A percentile compares a stretch with the other conserved stretches of the same genome.
Evolutionary conservation across 2,329 filamentous ascomycete genomes (phyloP).

Genomic region (Alternaria panax): DNA sequence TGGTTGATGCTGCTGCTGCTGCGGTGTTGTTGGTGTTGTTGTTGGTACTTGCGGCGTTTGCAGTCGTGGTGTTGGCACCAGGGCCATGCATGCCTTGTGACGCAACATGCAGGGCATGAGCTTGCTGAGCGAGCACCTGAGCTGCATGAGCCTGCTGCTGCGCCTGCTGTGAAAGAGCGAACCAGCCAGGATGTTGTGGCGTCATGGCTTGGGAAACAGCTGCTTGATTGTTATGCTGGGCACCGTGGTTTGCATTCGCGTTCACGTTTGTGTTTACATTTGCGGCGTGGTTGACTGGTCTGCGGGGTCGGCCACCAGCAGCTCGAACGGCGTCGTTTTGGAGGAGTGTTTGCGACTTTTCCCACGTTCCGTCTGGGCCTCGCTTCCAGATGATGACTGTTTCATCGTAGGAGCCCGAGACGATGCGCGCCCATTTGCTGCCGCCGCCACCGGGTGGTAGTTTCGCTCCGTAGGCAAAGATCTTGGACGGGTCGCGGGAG

Average conservation of each 20-base stretch:
- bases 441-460: constrained; percentile 91
- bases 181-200: constrained; percentile 42
- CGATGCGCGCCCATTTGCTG: constrained; percentile 88
- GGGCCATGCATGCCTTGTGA: constrained; percentile 38
- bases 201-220: constrained; percentile 24
- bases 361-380: constrained; percentile 85
- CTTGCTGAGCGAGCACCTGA: constrained; percentile 45
- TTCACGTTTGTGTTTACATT: constrained; percentile 29
- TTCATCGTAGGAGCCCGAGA: constrained; percentile 96
- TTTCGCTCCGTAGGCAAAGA: constrained; percentile 82
- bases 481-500: constrained; percentile 75
- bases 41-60: constrained; percentile 6
- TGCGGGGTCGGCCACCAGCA: constrained; percentile 54
- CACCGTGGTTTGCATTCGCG: constrained; percentile 26
- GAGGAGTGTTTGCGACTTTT: constrained; percentile 74
- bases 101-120: constrained; percentile 46
- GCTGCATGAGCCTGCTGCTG: constrained; percentile 48
- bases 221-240: constrained; percentile 27
- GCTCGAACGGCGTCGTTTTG: constrained; percentile 71
- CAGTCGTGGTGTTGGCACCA: constrained; percentile 19
- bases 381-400: constrained; percentile 94
- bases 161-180: constrained; percentile 47
- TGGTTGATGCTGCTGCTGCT: constrained; percentile 25
- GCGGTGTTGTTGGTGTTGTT: constrained; percentile 3
- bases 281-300: constrained; percentile 33